phyloP scores from a whole-genome alignment of 805 yeast genomes.

The Yamadazyma tumulicola region DNA sequence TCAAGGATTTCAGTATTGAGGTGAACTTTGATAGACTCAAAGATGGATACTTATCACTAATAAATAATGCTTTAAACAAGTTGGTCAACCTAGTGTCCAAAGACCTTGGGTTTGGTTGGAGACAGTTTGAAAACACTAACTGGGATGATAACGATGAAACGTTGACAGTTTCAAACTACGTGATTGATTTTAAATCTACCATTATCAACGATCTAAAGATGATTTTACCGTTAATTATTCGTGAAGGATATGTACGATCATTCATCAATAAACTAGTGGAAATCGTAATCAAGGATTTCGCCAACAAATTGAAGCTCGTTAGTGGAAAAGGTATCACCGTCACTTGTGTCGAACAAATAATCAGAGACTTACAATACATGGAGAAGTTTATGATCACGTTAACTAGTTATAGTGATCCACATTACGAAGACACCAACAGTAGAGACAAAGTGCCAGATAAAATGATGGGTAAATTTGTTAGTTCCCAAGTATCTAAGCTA shows the following conservation, averaged over 20 bases:
- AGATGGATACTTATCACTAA: conserved; percentile 53
- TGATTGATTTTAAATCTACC: conserved; percentile 51
- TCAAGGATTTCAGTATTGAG: conserved; percentile 38
- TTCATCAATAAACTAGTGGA: conserved; percentile 78
- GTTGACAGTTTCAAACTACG: conserved; percentile 69
- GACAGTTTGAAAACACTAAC: conserved; percentile 72
- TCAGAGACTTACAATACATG: conserved; percentile 66
- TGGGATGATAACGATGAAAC: conserved; percentile 68
- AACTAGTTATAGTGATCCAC: conserved; percentile 41
- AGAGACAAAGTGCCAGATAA: conserved; percentile 21
- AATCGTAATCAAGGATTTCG: conserved; percentile 49
- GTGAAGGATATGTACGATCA: conserved; percentile 69
- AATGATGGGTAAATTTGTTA: conserved; percentile 41
- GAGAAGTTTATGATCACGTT: conserved; percentile 50
- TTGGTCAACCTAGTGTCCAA: conserved; percentile 55
- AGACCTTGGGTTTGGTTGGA: conserved; percentile 71
- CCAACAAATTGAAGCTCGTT: conserved; percentile 54
- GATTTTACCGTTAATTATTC: conserved; percentile 57
- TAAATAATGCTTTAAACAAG: conserved; percentile 54
- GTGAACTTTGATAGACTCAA: conserved; percentile 55
- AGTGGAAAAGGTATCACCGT: conserved; percentile 65
- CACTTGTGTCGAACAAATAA: conserved; percentile 66
- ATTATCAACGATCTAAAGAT: conserved; percentile 43
- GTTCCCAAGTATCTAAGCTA: conserved; percentile 37
- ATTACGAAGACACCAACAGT: conserved; percentile 19